A percentile compares a stretch with the other conserved stretches of the same genome.
phyloP scores from a whole-genome alignment of 75 land plant species.

The Cryptomeria japonica region DNA sequence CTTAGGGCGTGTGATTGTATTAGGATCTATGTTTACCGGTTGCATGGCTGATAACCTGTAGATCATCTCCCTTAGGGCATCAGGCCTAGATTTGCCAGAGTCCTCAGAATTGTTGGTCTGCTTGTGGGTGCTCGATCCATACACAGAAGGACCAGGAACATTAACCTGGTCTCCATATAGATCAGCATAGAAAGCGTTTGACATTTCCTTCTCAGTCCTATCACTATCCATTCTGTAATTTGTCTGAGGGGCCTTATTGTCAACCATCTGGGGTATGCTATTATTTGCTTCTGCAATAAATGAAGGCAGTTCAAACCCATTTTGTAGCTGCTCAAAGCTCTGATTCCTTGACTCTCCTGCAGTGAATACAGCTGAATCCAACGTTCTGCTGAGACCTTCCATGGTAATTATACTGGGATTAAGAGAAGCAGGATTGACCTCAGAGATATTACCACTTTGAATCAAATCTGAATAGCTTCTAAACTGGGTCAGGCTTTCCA shows the following conservation, averaged over 20 bases:
- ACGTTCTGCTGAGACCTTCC: neutral
- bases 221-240: conserved; percentile 1
- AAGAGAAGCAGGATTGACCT: neutral
- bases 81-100: neutral
- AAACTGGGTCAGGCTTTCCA: neutral
- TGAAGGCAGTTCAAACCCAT: neutral
- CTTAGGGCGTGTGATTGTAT: conserved; percentile 21
- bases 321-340: neutral
- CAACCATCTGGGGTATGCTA: neutral
- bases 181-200: neutral
- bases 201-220: neutral
- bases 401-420: neutral
- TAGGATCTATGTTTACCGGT: conserved; percentile 34
- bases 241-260: neutral
- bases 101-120: neutral
- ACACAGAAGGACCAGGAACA: neutral
- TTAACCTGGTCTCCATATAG: neutral
- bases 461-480: neutral
- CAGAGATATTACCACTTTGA: neutral
- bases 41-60: conserved; percentile 37
- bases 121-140: neutral
- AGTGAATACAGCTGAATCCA: neutral
- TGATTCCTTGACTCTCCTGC: neutral
- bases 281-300: neutral
- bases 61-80: conserved; percentile 43